Evolutionary conservation across 805 yeast species (phyloP).

Genomic region (Yamadazyma ubonensis): DNA sequence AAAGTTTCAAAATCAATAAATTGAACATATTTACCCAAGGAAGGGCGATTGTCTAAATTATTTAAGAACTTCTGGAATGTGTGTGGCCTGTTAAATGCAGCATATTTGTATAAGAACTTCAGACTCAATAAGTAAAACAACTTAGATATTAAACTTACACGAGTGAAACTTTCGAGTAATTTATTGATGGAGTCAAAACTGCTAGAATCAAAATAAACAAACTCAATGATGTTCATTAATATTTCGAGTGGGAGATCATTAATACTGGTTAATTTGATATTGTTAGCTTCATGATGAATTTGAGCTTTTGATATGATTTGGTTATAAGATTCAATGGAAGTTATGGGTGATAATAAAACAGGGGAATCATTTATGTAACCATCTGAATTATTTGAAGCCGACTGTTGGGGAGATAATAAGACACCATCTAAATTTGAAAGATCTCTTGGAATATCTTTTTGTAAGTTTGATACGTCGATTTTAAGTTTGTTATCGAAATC

Average conservation of each 20-base stretch:
- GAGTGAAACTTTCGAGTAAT: constrained; percentile 50
- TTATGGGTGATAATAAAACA: constrained; percentile 24
- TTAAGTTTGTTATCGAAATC: no score
- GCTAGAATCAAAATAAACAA: constrained; percentile 50
- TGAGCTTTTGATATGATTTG: constrained; percentile 9
- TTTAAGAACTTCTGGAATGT: constrained; percentile 70
- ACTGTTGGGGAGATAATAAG: constrained; percentile 9
- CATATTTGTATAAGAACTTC: constrained; percentile 62
- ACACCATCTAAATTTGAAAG: constrained; percentile 5
- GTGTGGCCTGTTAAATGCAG: constrained; percentile 76
- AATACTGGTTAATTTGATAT: constrained; percentile 11
- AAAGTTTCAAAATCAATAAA: constrained; percentile 85
- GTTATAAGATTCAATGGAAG: constrained; percentile 25
- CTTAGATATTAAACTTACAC: constrained; percentile 54
- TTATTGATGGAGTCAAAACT: constrained; percentile 51
- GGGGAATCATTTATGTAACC: constrained; percentile 7
- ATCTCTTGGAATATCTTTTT: constrained; percentile 3
- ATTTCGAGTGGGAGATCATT: constrained; percentile 55
- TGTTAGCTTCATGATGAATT: constrained; percentile 6
- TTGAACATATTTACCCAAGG: constrained; percentile 61
- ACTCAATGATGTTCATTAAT: constrained; percentile 52
- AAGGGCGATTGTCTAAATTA: constrained; percentile 43
- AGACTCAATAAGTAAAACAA: constrained; percentile 57
- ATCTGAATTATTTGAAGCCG: constrained; percentile 7
- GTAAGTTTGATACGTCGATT: no score